Base-by-base conservation (phyloP, 352 stramenopile species). In the Plasmopara halstedii region DNA sequence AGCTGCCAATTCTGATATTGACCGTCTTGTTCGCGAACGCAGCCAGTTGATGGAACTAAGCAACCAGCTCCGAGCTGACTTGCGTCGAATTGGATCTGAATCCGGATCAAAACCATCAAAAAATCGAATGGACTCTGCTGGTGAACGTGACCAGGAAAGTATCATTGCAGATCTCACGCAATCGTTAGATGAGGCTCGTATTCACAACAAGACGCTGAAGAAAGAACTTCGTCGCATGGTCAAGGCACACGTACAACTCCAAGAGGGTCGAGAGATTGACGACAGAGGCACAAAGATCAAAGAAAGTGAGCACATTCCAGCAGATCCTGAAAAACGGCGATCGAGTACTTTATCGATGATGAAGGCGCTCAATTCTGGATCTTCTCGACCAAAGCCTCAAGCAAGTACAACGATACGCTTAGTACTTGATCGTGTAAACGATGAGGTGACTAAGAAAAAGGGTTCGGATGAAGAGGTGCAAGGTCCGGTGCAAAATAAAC, bases 191-290 rank as follows among this genome's bases (percentile, higher is more conserved):
- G 79, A 91, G 42, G 56, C 58, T 2, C 70, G 64, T 6, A 9
- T 85, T 32, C 65, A 85, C 56, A 91, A 91, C 55, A 87, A 86
- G 46, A 84, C 77, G 6, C 67, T 91, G 6, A 91, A 88, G 59
- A 91, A 87, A 40, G 76, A 91, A 29, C 61, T 91, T 17, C 67
- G 76, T 1, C 62, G 76, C 0, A 79, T 85, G 69, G 59, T 85
- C 8, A 85, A 85, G 48, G n/a, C 82, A 18, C 73, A 85, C 11
- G 57, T 80, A 2, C 47, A 64, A n/a, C 21, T 54, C 34, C 54
- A 65, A 18, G 31, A 67, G 4, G 55, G 64, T 29, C 54, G 62
- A 36, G 46, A 56, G 5, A 26, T 39, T 19, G 23, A 27, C 1
- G 27, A 20, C 20, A 15, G 11, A 23, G 22, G 17, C 14, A 35